These are phyloP conservation scores for Colletotrichum liaoningense DNA, from an alignment of 2,329 filamentous ascomycete species.

Conservation along the genomic window DNA sequence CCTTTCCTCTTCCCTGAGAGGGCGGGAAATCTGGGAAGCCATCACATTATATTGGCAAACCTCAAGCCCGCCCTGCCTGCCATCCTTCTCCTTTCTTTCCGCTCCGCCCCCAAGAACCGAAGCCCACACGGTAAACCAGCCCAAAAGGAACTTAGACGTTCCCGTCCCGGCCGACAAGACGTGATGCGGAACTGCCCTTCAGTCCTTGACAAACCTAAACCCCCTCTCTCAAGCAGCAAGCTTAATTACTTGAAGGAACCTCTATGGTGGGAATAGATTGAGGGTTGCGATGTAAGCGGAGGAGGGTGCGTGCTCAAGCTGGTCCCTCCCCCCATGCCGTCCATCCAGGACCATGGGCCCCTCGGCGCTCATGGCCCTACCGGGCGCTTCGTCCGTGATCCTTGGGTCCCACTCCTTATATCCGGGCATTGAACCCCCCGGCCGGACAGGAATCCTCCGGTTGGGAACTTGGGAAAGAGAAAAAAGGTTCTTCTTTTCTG, in stretches of 20 bases:
- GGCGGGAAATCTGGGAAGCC: no score
- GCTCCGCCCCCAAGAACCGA: constrained; percentile 11
- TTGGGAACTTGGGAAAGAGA: no score
- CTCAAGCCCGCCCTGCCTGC: not conserved
- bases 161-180: constrained; percentile 1
- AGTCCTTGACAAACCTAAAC: not conserved
- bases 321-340: not conserved
- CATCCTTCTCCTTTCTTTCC: not conserved
- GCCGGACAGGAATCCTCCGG: not conserved
- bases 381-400: constrained; percentile 21
- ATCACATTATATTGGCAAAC: constrained; percentile 10
- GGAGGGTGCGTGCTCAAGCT: constrained; percentile 10
- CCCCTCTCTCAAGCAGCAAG: not conserved
- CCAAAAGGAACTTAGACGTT: not conserved
- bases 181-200: not conserved
- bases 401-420: constrained; percentile 21
- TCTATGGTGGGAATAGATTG: constrained; percentile 28
- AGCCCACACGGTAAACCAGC: not conserved
- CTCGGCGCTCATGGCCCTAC: constrained; percentile 22
- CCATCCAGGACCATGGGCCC: not conserved
- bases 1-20: not conserved
- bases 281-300: constrained; percentile 28
- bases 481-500: not conserved
- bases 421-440: constrained; percentile 22
- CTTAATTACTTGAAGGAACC: constrained; percentile 12